A percentile compares a stretch with the other conserved stretches of the same genome.
Evolutionary conservation across 202 grass and related monocot species (phyloP).

Genomic region (Elaeis oleifera): DNA sequence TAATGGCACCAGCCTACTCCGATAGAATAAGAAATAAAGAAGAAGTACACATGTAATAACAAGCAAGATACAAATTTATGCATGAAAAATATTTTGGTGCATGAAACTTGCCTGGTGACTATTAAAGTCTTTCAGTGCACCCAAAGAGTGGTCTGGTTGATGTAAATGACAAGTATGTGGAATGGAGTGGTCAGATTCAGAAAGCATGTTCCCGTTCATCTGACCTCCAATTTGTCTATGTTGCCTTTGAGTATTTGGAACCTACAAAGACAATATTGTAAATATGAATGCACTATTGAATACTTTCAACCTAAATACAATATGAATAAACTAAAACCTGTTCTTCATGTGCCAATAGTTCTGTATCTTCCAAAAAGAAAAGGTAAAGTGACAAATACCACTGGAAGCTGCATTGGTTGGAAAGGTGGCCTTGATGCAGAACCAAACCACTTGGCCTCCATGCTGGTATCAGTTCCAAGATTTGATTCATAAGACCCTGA

Average conservation of each 20-base stretch:
- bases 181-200: conserved; percentile 28
- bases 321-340: too few relatives aligned
- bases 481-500: conserved; percentile 57
- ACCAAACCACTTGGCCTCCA: conserved; percentile 52
- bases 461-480: conserved; percentile 37
- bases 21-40: too few relatives aligned
- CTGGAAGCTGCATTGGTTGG: conserved; percentile 40
- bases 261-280: conserved; percentile 18
- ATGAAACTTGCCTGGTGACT: conserved; percentile 22
- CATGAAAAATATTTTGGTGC: too few relatives aligned
- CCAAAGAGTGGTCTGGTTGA: conserved; percentile 24
- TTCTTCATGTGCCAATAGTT: too few relatives aligned
- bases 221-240: conserved; percentile 43
- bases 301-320: too few relatives aligned
- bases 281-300: background rate
- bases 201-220: conserved; percentile 37
- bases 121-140: conserved; percentile 29
- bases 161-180: conserved; percentile 36
- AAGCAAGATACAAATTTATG: too few relatives aligned
- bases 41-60: too few relatives aligned
- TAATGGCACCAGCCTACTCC: too few relatives aligned
- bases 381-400: conserved; percentile 24
- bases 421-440: conserved; percentile 38
- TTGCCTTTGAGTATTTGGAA: conserved; percentile 45
- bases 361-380: too few relatives aligned